Conservation (phyloP, 306 rosid species). For the Pterocarpus santalinus region DNA sequence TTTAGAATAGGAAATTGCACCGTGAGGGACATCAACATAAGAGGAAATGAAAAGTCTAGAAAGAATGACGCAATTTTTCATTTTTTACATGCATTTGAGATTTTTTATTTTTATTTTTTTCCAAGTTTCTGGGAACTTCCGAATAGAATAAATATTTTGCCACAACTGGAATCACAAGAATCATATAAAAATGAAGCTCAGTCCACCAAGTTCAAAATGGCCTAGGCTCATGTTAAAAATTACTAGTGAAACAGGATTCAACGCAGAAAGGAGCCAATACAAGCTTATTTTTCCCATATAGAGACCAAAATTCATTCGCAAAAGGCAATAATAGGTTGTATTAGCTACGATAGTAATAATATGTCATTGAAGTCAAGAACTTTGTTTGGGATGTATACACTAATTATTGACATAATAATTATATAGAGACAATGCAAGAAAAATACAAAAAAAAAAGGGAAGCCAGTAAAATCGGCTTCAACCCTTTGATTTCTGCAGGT, state of each 20-base stretch:
- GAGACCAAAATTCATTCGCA: not conserved
- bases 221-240: slow-evolving; percentile 38
- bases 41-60: too few species aligned
- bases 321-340: not conserved
- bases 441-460: slow-evolving; percentile 44
- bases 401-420: slow-evolving; percentile 40
- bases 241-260: slow-evolving; percentile 29
- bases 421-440: slow-evolving; percentile 41
- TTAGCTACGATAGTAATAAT: slow-evolving; percentile 25
- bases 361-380: slow-evolving; percentile 53
- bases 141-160: not conserved
- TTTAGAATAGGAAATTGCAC: too few species aligned
- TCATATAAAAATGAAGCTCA: slow-evolving; percentile 46
- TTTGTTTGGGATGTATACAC: slow-evolving; percentile 47
- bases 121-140: not conserved
- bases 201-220: slow-evolving; percentile 42
- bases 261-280: slow-evolving; percentile 12
- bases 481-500: slow-evolving; percentile 56
- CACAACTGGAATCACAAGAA: slow-evolving; percentile 15
- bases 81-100: too few species aligned
- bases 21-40: too few species aligned
- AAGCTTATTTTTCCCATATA: not conserved
- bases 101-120: too few species aligned
- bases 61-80: too few species aligned
- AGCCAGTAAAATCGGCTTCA: slow-evolving; percentile 75